phyloP scores from a whole-genome alignment of 2,329 filamentous ascomycete species.

The Colletotrichum spaethianum region DNA sequence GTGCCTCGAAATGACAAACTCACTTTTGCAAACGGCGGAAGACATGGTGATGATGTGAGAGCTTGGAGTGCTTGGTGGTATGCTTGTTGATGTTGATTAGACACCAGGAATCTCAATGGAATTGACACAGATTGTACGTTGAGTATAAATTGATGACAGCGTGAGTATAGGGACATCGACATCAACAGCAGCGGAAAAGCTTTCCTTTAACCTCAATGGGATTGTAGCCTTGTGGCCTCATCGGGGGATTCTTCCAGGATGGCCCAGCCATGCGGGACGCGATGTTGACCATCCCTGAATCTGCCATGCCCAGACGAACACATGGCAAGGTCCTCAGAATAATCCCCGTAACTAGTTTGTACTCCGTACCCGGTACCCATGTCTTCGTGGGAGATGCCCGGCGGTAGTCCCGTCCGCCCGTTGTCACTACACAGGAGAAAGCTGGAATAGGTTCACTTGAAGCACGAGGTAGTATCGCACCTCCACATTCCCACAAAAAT shows the following conservation, averaged over 20 bases:
- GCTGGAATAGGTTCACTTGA: not conserved
- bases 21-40: conserved; percentile 32
- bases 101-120: not conserved
- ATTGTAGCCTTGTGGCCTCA: conserved; percentile 46
- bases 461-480: not conserved
- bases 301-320: conserved; percentile 27
- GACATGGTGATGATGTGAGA: conserved; percentile 23
- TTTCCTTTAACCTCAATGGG: conserved; percentile 20
- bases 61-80: not conserved
- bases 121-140: not conserved
- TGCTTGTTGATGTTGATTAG: not conserved
- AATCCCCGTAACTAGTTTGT: conserved; percentile 18
- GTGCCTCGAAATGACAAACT: not conserved
- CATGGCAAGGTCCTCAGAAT: conserved; percentile 31
- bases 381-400: conserved; percentile 27
- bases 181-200: conserved; percentile 20
- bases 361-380: conserved; percentile 16
- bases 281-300: conserved; percentile 35
- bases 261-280: conserved; percentile 34
- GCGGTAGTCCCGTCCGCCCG: not conserved
- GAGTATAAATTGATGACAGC: not conserved
- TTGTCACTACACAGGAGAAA: not conserved
- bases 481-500: conserved; percentile 24
- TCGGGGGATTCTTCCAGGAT: conserved; percentile 39
- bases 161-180: not conserved